Evolutionary conservation across 2,329 filamentous ascomycete genomes (phyloP), one percentile per base, ranked within the genome.

Genomic region (Periconia sp.): DNA sequence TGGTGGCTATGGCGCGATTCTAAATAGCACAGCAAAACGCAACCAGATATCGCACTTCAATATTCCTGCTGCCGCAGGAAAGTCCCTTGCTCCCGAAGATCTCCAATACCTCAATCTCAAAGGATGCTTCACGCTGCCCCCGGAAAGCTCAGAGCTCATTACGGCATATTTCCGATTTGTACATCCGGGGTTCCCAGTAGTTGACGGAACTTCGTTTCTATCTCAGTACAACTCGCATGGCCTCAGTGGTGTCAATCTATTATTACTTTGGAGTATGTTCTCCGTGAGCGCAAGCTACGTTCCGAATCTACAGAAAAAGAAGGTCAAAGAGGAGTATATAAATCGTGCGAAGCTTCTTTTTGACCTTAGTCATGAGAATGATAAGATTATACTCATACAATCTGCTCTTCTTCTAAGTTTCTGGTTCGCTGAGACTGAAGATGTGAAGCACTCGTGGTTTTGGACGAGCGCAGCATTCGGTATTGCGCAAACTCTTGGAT

Each of bases 401-500:
- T 70, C 77, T 0, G 69, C 75, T 8, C 66, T 79, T 1, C 55
- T 79, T 0, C 64, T 80, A 48, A 71, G 72, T 8, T 77, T 76
- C 50, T 79, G 74, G 70, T 76, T 76, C 46, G 71, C 72, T 0
- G 71, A 76, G 37, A 63, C 71, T 0, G 73, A 78, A 45, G 74
- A 79, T 46, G 69, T 75, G 13, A 70, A 67, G 9, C 73, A 76
- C 10, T 71, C 77, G 0, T 79, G 76, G 77, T 75, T 79, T 50
- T 79, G 77, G 77, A 74, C 72, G 3, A 75, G 77, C n/a, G 68
- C 76, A 20, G 76, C 77, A 6, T 74, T 79, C 47, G 71, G 66
- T 27, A 66, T 79, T 2, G 74, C 72, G 15, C 77, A 79, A 27
- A 75, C 73, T 3, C 68, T 78, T 2, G 77, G 78, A 0, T 64